Evolutionary conservation across 768 basidiomycete genomes (phyloP).

Genomic region (Boletus rubescentipes): DNA sequence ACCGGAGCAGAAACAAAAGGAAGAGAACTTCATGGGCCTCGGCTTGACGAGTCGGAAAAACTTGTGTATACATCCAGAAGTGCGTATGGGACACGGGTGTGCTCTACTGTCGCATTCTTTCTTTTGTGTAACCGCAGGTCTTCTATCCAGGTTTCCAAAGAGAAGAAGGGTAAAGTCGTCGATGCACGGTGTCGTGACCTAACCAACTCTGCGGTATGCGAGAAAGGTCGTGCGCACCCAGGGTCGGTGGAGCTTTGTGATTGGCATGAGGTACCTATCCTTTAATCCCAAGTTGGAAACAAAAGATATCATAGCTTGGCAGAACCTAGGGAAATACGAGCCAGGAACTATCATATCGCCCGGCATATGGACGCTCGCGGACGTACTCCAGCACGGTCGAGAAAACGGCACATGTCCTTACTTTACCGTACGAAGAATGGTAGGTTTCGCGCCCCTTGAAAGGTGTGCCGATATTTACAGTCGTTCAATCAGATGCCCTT

Average conservation of each 20-base stretch:
- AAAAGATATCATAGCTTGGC: constrained; percentile 3
- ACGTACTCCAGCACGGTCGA: constrained; percentile 84
- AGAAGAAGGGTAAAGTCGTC: constrained; percentile 97
- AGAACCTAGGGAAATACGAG: constrained; percentile 85
- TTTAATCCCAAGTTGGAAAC: not conserved
- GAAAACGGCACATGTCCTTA: constrained; percentile 91
- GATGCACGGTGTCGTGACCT: constrained; percentile 97
- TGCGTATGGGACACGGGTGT: constrained; percentile 33
- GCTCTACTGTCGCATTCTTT: not conserved
- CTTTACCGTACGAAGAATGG: constrained; percentile 95
- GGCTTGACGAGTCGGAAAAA: constrained; percentile 97
- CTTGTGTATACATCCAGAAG: constrained; percentile 92
- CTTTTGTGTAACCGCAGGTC: not conserved
- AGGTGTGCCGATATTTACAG: not conserved
- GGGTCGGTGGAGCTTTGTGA: constrained; percentile 90
- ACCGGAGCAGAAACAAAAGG: constrained; percentile 72
- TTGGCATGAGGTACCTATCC: constrained; percentile 85
- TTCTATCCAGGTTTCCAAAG: constrained; percentile 75
- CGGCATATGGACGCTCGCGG: constrained; percentile 93
- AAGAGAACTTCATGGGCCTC: constrained; percentile 80
- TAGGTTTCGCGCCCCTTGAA: constrained; percentile 34
- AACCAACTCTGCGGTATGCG: constrained; percentile 79
- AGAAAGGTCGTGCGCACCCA: constrained; percentile 82
- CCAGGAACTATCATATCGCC: constrained; percentile 77
- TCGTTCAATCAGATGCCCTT: constrained; percentile 79